These are phyloP conservation scores for Cnidoscolus chayamansa DNA, from an alignment of 441 rosid species.

Conservation along the genomic window DNA sequence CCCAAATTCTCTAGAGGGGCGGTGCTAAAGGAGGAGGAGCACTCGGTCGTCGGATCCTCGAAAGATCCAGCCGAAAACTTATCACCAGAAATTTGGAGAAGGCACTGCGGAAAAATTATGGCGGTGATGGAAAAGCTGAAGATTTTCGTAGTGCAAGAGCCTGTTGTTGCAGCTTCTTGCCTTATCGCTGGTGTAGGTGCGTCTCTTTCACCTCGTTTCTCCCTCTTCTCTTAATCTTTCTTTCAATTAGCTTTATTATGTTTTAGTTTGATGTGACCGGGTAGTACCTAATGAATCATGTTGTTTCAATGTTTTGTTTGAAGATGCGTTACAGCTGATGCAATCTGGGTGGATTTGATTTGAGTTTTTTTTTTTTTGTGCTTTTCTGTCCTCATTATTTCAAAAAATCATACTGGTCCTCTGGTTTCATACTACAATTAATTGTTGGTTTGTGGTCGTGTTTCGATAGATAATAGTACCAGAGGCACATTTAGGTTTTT, in stretches of 20 bases:
- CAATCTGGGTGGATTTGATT: not conserved
- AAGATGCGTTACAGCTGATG: not conserved
- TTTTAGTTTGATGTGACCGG: not conserved
- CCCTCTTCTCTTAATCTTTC: not conserved
- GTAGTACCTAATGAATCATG: not conserved
- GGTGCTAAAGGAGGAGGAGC: not conserved
- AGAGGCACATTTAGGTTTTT: slow-evolving; percentile 9
- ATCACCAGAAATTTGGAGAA: not conserved
- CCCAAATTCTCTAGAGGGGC: not conserved
- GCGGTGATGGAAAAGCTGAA: slow-evolving; percentile 74
- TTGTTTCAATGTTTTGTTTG: not conserved
- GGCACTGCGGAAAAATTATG: slow-evolving; percentile 35
- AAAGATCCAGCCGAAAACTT: not conserved
- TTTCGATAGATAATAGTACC: not conserved
- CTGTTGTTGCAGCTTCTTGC: slow-evolving; percentile 84
- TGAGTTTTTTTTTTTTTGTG: not conserved
- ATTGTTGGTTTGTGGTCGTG: not conserved
- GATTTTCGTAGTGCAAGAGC: slow-evolving; percentile 84
- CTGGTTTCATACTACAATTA: not conserved
- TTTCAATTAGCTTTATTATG: not conserved
- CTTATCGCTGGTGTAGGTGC: slow-evolving; percentile 78
- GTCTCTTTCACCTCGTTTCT: not conserved
- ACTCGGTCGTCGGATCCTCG: slow-evolving; percentile 3
- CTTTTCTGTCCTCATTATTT: not conserved
- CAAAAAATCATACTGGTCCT: not conserved